Evolutionary conservation across 495 filamentous ascomycete species (phyloP), one percentile per base, ranked within the genome.

Genomic region (Xylaria venustula): DNA sequence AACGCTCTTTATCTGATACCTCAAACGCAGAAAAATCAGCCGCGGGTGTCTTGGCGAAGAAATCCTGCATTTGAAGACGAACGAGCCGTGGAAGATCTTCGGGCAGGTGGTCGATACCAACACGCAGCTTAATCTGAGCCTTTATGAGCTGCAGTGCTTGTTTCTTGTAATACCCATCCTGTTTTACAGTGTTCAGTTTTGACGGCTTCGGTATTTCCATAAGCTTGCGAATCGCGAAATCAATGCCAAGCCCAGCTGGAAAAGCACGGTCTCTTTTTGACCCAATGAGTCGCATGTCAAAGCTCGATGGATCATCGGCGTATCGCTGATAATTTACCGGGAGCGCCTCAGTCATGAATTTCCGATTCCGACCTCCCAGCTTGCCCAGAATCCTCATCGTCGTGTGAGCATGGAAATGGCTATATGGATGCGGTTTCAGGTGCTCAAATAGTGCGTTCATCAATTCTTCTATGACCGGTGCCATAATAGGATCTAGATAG

Each of bases 331-430:
- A 98, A 0, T 84, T 83, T 7, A 99, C 83, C 34, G 85, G 83
- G 1, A 91, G 88, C 8, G 93, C 89, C 51, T 92, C 89, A 17
- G 88, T 96, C 74, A 97, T 85, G 75, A 97, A 99, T 68, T 93
- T 95, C 11, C 95, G 76, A 64, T 99, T 99, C 36, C 95, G 85
- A 47, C 95, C 95, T 41, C 95, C 95, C 40, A 99, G 84, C 73
- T 99, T 99, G 11, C 95, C 95, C 2, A 99, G 82, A 53, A 99
- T 99, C n/a, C 95, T 82, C 85, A 98, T 95, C 0, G 95, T 98
- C 0, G 94, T 98, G 69, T 99, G 95, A 1, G 95, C 88, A 71
- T 97, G 92, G 70, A 96, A 95, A 67, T 99, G 95, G 65, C 90
- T 96, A 69, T 98, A 96, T 0, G 94, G 93, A 53, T 89, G 86